Percentiles rank a stretch among this genome's conserved stretches.
phyloP scores from a whole-genome alignment of 768 basidiomycete genomes.

The Rossbeevera mucosa region DNA sequence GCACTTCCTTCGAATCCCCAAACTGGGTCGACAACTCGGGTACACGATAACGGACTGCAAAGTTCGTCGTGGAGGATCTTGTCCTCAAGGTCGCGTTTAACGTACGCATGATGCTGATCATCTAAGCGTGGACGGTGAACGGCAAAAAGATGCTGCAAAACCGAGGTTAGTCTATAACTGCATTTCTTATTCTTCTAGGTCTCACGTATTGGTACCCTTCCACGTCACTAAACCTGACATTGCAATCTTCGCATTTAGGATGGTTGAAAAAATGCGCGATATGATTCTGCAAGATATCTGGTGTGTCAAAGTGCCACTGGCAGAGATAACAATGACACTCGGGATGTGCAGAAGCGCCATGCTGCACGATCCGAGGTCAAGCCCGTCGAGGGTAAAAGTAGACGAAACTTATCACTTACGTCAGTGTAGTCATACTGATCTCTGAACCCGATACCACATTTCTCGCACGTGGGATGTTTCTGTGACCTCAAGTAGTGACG shows the following conservation, averaged over 20 bases:
- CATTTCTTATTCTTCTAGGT: neutral
- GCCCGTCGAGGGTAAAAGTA: neutral
- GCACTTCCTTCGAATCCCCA: conserved; percentile 21
- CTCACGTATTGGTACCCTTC: conserved; percentile 36
- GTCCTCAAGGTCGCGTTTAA: conserved; percentile 1
- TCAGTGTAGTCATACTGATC: conserved; percentile 25
- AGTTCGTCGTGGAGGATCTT: neutral
- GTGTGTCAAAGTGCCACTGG: conserved; percentile 37
- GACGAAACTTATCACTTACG: conserved; percentile 14
- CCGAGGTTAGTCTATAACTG: neutral
- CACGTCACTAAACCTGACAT: conserved; percentile 39
- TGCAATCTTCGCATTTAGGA: conserved; percentile 42
- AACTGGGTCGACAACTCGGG: conserved; percentile 18
- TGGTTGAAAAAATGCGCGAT: conserved; percentile 40
- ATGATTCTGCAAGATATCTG: conserved; percentile 36
- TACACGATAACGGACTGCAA: conserved; percentile 6
- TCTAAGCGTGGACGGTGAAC: conserved; percentile 22
- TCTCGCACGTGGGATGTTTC: conserved; percentile 27
- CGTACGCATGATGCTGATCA: conserved; percentile 2
- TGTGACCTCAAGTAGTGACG: conserved; percentile 25
- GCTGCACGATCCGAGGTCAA: conserved; percentile 21
- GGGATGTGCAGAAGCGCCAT: conserved; percentile 29
- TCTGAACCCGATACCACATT: conserved; percentile 26
- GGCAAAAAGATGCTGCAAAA: conserved; percentile 25
- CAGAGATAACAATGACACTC: conserved; percentile 35